Evolutionary conservation across 768 basidiomycete genomes (phyloP).

Genomic region (Mycena galericulata): DNA sequence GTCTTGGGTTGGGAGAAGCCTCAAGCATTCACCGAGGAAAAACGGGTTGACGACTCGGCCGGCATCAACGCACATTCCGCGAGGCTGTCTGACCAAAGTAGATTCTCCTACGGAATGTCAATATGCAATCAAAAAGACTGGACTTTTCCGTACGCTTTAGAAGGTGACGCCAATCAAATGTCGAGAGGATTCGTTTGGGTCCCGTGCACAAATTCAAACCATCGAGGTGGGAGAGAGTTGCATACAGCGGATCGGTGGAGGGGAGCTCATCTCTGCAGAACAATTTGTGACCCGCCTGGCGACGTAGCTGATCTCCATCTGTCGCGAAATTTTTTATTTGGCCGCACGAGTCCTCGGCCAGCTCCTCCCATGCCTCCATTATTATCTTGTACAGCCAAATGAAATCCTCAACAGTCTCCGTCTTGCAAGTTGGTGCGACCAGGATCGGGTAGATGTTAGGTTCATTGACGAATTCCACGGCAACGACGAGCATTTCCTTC

Average conservation of each 20-base stretch:
- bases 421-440: conserved; percentile 30
- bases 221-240: not conserved
- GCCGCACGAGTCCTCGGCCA: not conserved
- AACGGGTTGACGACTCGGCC: conserved; percentile 35
- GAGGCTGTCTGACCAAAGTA: conserved; percentile 16
- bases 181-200: conserved; percentile 1
- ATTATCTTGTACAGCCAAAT: not conserved
- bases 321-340: conserved; percentile 31
- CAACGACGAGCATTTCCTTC: conserved; percentile 30
- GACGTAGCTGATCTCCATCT: conserved; percentile 29
- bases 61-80: conserved; percentile 14
- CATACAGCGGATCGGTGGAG: conserved; percentile 4
- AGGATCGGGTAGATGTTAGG: conserved; percentile 26
- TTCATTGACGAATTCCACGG: conserved; percentile 11
- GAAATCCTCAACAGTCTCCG: conserved; percentile 9
- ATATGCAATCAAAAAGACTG: not conserved
- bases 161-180: conserved; percentile 34
- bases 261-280: conserved; percentile 15
- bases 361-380: not conserved
- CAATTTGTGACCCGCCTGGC: conserved; percentile 13
- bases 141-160: conserved; percentile 35
- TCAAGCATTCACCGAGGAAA: conserved; percentile 35
- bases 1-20: conserved; percentile 26
- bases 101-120: conserved; percentile 16
- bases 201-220: conserved; percentile 35